These are phyloP conservation scores for Neonectria neomacrospora DNA, from an alignment of 2,329 filamentous ascomycete genomes.

Conservation along the genomic window DNA sequence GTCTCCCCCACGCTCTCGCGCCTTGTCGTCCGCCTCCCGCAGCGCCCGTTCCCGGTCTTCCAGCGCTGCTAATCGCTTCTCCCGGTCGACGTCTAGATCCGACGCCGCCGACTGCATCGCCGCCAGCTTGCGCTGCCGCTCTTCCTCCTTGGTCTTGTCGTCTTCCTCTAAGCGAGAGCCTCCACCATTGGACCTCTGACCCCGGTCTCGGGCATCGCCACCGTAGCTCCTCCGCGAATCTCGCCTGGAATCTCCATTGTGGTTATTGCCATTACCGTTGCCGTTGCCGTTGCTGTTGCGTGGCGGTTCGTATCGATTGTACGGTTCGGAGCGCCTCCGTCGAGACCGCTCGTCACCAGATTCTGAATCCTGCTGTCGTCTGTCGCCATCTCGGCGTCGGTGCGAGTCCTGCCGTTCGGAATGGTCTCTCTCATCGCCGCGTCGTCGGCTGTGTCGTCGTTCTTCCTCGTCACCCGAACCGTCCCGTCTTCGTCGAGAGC, in stretches of 20 bases:
- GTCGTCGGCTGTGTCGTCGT: conserved; percentile 31
- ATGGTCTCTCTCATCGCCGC: conserved; percentile 29
- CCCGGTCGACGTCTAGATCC: conserved; percentile 76
- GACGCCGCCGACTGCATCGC: conserved; percentile 79
- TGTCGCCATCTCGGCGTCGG: conserved; percentile 26
- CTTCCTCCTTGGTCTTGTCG: conserved; percentile 58
- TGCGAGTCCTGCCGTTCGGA: conserved; percentile 24
- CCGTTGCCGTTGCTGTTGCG: no score
- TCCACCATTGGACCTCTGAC: conserved; percentile 36
- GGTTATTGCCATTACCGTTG: conserved; percentile 6
- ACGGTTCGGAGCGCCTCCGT: conserved; percentile 38
- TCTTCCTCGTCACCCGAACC: conserved; percentile 38
- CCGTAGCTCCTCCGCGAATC: conserved; percentile 30
- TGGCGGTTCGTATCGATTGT: conserved; percentile 12
- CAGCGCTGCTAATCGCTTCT: conserved; percentile 73
- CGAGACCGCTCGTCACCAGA: conserved; percentile 47
- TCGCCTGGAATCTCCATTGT: conserved; percentile 22
- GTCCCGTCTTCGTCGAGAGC: conserved; percentile 33
- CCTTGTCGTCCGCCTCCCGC: conserved; percentile 73
- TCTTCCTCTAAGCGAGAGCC: conserved; percentile 33
- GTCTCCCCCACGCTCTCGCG: conserved; percentile 71
- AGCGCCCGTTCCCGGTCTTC: conserved; percentile 72
- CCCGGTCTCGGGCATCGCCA: conserved; percentile 40
- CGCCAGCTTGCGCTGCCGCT: conserved; percentile 74
- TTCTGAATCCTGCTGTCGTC: conserved; percentile 41